Conservation (phyloP, 1,284 basidiomycete genomes). For the Irpex sp. region DNA sequence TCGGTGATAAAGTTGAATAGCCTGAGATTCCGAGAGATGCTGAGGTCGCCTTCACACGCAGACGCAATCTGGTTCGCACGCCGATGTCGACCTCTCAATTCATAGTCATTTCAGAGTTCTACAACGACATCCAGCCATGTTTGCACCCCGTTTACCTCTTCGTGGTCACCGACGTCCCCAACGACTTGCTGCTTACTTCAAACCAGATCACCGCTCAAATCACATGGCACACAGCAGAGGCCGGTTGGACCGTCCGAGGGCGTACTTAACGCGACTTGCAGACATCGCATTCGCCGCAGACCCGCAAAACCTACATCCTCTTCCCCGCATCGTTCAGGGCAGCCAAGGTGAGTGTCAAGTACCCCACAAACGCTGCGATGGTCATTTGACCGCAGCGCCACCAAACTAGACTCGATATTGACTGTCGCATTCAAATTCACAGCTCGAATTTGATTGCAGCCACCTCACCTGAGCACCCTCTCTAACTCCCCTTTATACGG, state of each 20-base stretch:
- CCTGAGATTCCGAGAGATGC: not conserved
- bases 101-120: no score
- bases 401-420: slow-evolving; percentile 12
- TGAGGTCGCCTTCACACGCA: not conserved
- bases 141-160: not conserved
- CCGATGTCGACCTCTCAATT: not conserved
- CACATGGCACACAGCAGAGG: not conserved
- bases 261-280: not conserved
- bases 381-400: not conserved
- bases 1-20: not conserved
- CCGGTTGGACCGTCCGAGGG: not conserved
- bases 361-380: not conserved
- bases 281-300: not conserved
- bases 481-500: slow-evolving; percentile 8
- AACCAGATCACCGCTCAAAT: not conserved
- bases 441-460: slow-evolving; percentile 3
- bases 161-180: not conserved
- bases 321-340: not conserved
- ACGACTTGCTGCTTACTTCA: not conserved
- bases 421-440: slow-evolving; percentile 8
- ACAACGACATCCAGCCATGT: not conserved
- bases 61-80: not conserved
- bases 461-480: not conserved
- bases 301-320: not conserved
- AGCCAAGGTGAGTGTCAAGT: not conserved